Evolutionary conservation across 768 basidiomycete species (phyloP), one percentile per base, ranked within the genome.

Genomic region (Lepiota venenata): DNA sequence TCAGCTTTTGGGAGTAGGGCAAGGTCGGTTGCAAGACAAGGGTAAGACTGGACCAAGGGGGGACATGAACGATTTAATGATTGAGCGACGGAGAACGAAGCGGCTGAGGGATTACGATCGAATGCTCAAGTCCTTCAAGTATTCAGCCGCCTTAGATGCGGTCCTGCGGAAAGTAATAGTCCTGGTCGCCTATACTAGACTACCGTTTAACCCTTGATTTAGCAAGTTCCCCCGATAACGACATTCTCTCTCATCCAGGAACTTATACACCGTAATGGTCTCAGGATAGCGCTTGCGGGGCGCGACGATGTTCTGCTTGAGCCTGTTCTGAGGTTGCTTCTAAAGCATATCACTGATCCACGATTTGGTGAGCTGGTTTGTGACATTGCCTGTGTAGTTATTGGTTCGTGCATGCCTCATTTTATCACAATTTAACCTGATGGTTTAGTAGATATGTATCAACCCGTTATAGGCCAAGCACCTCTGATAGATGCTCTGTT

Each of bases 291-390:
- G 2, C 77, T 99, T 9, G 79, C 88, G 0, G 91, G 93, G 42
- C 85, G 97, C 32, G 95, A 98, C 63, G 97, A 98, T 65, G 87
- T 98, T 43, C 77, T 96, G 10, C 75, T 99, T 4, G 93, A 97
- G 64, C 95, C 96, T 2, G 77, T 98, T 35, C 79, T 99, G n/a
- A 81, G 84, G 2, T 79, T 98, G 36, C 77, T 98, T 20, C 71
- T 93, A 51, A 91, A 91, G 65, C 80, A 98, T 67, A 79, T 96
- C 52, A 75, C 85, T 4, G 93, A 97, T 72, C 91, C 93, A 32
- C 85, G 95, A 22, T 98, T 97, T 64, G 93, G 93, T n/a, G 84
- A 88, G 56, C 77, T 92, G 68, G 93, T 87, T 11, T 86, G 88
- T 58, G 88, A 94, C 59, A 77, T 97, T 36, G 80, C 89, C 15